A percentile compares a stretch with the other conserved stretches of the same genome.
These are phyloP conservation scores for Colletotrichum ledebouriae DNA, from an alignment of 2,329 filamentous ascomycete species.

Conservation along the genomic window DNA sequence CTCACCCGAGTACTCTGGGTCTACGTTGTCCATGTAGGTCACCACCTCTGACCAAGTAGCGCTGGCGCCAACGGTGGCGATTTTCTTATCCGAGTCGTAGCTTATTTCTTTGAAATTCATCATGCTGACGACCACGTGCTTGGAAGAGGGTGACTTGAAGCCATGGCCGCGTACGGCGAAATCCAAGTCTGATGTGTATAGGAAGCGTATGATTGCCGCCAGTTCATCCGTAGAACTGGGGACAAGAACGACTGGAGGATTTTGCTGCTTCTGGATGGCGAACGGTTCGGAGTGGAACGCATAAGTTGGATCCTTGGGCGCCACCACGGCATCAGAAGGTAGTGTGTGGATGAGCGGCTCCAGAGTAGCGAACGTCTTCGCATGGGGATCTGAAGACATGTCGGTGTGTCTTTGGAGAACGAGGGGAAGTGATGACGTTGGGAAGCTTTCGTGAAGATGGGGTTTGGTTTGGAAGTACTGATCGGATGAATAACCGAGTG, in stretches of 20 bases:
- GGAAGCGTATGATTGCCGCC: too few relatives aligned
- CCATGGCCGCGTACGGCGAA: too few relatives aligned
- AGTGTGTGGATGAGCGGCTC: conserved; percentile 1
- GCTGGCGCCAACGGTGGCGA: too few relatives aligned
- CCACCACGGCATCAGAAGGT: background rate
- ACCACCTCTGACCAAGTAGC: too few relatives aligned
- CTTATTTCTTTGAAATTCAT: conserved; percentile 20
- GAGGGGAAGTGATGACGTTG: background rate
- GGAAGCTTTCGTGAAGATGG: background rate
- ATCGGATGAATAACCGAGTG: too few relatives aligned
- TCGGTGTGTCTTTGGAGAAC: background rate
- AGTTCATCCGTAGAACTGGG: too few relatives aligned
- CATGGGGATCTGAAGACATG: background rate
- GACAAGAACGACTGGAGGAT: conserved; percentile 2
- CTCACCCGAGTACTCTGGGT: too few relatives aligned
- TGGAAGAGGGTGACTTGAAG: background rate
- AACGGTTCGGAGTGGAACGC: conserved; percentile 22
- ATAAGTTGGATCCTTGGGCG: background rate
- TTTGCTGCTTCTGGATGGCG: conserved; percentile 5
- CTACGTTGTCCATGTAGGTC: too few relatives aligned
- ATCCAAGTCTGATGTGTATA: too few relatives aligned
- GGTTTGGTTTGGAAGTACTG: too few relatives aligned
- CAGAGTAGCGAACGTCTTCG: background rate
- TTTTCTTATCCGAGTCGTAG: too few relatives aligned
- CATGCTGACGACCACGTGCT: conserved; percentile 25